phyloP scores from a whole-genome alignment of 352 stramenopile genomes.

The Blastocystis sp. region DNA sequence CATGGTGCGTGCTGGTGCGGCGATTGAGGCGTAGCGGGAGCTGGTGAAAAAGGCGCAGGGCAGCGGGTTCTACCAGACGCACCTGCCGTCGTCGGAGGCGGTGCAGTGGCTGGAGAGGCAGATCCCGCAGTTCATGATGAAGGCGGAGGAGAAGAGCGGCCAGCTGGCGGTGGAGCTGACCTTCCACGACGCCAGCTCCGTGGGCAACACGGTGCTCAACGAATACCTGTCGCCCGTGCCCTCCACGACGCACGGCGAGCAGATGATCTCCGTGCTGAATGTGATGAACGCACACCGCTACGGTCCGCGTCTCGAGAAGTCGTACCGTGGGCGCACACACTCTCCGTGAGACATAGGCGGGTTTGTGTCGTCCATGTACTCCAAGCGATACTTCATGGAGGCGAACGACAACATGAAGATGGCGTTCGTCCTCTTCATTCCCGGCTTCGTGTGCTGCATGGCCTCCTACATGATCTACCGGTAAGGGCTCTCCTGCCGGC shows the following conservation, averaged over 20 bases:
- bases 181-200: too few species aligned
- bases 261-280: background rate
- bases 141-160: background rate
- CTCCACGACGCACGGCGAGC: too few species aligned
- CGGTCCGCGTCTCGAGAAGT: background rate
- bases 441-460: background rate
- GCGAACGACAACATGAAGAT: background rate
- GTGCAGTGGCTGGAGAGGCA: background rate
- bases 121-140: background rate
- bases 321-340: background rate
- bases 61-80: background rate
- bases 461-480: background rate
- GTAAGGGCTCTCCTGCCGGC: background rate
- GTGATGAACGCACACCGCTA: background rate
- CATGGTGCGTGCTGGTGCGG: background rate
- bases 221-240: too few species aligned
- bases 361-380: background rate
- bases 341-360: too few species aligned
- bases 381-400: background rate
- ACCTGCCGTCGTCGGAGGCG: background rate
- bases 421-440: background rate
- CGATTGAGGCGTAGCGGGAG: background rate
- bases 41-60: background rate
- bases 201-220: too few species aligned
- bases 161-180: background rate